Conservation (phyloP, 192 early-diverging fungal species). For the Anaeromyces robustus region DNA sequence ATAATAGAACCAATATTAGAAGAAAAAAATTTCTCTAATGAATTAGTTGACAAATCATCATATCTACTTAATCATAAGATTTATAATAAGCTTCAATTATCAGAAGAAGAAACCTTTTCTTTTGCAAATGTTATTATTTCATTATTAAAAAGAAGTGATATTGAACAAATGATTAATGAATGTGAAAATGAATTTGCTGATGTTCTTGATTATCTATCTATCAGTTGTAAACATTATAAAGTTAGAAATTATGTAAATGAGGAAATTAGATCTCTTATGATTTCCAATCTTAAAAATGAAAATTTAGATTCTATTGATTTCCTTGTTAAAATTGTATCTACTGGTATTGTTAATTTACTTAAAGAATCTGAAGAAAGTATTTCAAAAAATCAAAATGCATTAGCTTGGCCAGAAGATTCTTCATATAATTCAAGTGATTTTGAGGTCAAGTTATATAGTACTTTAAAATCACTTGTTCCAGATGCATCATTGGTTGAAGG, state of each 20-base stretch:
- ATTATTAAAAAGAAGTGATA: slow-evolving; percentile 11
- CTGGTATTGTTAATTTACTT: slow-evolving; percentile 16
- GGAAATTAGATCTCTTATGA: not conserved
- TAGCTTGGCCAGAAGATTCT: slow-evolving; percentile 20
- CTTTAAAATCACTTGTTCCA: slow-evolving; percentile 17
- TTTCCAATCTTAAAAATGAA: not conserved
- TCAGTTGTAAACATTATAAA: slow-evolving; percentile 1
- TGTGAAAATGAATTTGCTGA: slow-evolving; percentile 13
- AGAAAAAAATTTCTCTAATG: not conserved
- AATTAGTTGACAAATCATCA: slow-evolving; percentile 34
- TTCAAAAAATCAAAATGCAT: slow-evolving; percentile 5
- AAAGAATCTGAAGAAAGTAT: slow-evolving; percentile 1
- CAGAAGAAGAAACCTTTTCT: slow-evolving; percentile 50
- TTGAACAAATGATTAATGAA: not conserved
- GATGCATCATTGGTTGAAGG: slow-evolving; percentile 6
- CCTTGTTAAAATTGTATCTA: slow-evolving; percentile 10
- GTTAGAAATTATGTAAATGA: not conserved
- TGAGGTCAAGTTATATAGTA: slow-evolving; percentile 10
- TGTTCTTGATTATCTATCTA: slow-evolving; percentile 14
- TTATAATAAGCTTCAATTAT: slow-evolving; percentile 47
- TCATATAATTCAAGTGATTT: slow-evolving; percentile 10
- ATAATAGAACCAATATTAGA: slow-evolving; percentile 11
- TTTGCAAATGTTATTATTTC: slow-evolving; percentile 35
- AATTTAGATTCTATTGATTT: slow-evolving; percentile 1
- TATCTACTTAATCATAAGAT: slow-evolving; percentile 71